A percentile compares a stretch with the other conserved stretches of the same genome.
Conservation (phyloP, 768 basidiomycete genomes). For the Lentinula boryana region DNA sequence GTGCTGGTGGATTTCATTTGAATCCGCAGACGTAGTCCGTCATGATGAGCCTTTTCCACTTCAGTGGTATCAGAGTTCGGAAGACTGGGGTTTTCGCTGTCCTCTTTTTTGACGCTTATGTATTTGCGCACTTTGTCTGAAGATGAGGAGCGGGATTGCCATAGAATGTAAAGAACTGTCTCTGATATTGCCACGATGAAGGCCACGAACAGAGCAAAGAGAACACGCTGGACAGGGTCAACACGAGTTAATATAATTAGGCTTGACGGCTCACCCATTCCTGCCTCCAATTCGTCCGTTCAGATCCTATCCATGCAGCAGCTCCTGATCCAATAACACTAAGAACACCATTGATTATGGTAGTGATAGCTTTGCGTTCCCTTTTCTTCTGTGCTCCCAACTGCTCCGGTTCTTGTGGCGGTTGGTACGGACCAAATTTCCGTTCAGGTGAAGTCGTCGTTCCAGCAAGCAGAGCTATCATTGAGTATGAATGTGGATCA, state of each 20-base stretch:
- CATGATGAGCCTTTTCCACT: neutral
- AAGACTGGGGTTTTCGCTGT: constrained; percentile 13
- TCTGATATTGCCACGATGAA: constrained; percentile 69
- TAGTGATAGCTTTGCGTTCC: constrained; percentile 63
- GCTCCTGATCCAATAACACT: constrained; percentile 63
- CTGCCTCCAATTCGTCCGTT: constrained; percentile 52
- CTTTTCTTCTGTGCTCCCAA: constrained; percentile 37
- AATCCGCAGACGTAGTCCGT: constrained; percentile 6
- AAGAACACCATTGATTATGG: constrained; percentile 64
- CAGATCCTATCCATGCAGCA: constrained; percentile 71
- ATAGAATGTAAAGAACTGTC: constrained; percentile 64
- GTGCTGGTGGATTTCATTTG: neutral
- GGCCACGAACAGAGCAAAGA: constrained; percentile 56
- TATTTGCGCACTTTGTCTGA: neutral
- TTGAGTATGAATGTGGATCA: constrained; percentile 51
- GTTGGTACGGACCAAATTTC: constrained; percentile 49
- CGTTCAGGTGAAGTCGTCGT: constrained; percentile 74
- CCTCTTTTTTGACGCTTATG: constrained; percentile 26
- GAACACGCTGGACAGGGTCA: constrained; percentile 37
- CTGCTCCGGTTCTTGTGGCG: constrained; percentile 41
- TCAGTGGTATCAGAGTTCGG: neutral
- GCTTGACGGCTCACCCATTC: constrained; percentile 61
- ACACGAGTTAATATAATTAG: constrained; percentile 2
- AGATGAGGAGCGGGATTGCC: constrained; percentile 45
- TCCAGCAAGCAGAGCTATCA: constrained; percentile 74